Evolutionary conservation across 2,329 filamentous ascomycete species (phyloP), one percentile per base, ranked within the genome.

Genomic region (Aspergillus sp.): DNA sequence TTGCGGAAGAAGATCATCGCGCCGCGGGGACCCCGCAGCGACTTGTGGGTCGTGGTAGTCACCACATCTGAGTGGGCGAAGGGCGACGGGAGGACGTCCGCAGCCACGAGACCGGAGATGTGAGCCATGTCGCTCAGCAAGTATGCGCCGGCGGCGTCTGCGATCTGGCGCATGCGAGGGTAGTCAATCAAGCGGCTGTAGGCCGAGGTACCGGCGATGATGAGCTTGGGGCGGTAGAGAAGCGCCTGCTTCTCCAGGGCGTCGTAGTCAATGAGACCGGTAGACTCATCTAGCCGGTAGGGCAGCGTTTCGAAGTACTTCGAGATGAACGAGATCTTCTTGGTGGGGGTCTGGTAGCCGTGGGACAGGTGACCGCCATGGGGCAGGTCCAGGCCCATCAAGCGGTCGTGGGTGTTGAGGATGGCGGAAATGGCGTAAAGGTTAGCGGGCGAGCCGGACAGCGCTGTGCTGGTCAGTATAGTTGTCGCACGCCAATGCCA

Each of bases 1-100:
- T 96, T 97, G 80, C 95, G 91, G 88, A 93, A 99, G 87, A 99
- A 99, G 82, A 99, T 99, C 95, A 99, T 99, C 76, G 95, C 95
- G 74, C 95, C 95, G 77, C 95, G 92, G 62, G 95, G 95, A 62
- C 95, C 95, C 80, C 95, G 92, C 70, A 99, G 90, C 58, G 93
- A 97, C 86, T 99, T 99, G 88, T 99, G 95, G 50, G 95, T 99
- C 64, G 95, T 99, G 65, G 95, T 99, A 65, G 95, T 99, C 70
- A 99, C 95, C 60, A 99, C 90, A 76, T 99, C 95, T 68, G 95
- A 94, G 78, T 96, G 83, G 65, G 87, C 84, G 83, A 99, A 99
- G 48, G 95, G 95, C 52, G 91, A 93, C 64, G 93, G 92, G 75
- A 98, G 95, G 69, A 97, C 95, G 70, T 89, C 90, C 62, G 92